These are phyloP conservation scores for Cytospora piceicola DNA, from an alignment of 2,329 filamentous ascomycete genomes.

Conservation along the genomic window DNA sequence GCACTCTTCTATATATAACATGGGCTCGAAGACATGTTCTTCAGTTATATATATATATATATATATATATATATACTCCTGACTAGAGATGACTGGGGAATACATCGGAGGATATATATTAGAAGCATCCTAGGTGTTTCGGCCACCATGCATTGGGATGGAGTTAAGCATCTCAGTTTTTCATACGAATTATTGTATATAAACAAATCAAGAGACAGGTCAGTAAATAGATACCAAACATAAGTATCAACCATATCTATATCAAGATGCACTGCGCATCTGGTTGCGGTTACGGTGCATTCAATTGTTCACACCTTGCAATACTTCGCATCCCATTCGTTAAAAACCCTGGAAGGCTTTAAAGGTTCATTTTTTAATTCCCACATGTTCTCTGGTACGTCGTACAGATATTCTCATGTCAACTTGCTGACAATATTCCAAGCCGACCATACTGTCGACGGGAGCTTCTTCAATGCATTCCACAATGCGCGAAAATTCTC, in stretches of 20 bases:
- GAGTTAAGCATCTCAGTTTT: conserved; percentile 4
- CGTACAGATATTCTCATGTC: no score
- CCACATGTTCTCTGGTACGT: no score
- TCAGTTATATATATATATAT: neutral
- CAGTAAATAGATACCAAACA: neutral
- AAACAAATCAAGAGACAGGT: neutral
- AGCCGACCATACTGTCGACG: no score
- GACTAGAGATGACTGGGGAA: neutral
- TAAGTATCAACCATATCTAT: neutral
- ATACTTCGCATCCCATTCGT: no score
- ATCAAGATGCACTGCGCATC: no score
- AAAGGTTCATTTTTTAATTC: no score
- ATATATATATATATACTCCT: neutral
- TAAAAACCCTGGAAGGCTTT: no score
- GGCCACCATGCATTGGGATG: conserved; percentile 13
- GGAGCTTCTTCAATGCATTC: no score
- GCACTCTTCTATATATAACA: neutral
- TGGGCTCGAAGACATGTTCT: neutral
- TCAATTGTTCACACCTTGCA: no score
- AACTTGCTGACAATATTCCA: no score
- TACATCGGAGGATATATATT: neutral
- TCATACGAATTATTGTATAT: neutral
- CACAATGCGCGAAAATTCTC: neutral
- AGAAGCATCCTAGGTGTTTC: conserved; percentile 12
- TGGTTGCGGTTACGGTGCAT: no score